A percentile compares a stretch with the other conserved stretches of the same genome.
Evolutionary conservation across 371 early-diverging fungal species (phyloP).

Genomic region (Mortierella sp.): DNA sequence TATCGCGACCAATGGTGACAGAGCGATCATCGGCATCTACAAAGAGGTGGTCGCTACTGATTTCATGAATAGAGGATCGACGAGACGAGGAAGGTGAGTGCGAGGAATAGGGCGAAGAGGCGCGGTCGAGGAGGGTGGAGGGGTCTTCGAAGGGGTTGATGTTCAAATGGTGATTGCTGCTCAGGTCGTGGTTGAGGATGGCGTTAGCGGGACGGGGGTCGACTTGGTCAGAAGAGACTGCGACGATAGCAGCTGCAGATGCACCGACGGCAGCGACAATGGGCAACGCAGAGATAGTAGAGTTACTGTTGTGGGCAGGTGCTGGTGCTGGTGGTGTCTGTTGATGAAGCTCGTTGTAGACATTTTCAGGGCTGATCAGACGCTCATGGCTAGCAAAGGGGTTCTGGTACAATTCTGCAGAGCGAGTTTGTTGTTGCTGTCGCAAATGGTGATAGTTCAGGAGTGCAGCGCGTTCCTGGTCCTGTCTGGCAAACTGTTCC

Average conservation of each 20-base stretch:
- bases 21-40: slow-evolving; percentile 45
- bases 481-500: slow-evolving; percentile 14
- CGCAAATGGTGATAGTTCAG: slow-evolving; percentile 13
- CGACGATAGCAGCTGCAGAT: neutral
- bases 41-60: slow-evolving; percentile 18
- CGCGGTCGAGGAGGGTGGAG: slow-evolving; percentile 15
- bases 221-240: neutral
- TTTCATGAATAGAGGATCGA: slow-evolving; percentile 22
- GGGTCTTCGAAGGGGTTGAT: slow-evolving; percentile 47
- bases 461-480: slow-evolving; percentile 13
- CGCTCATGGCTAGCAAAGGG: slow-evolving; percentile 33
- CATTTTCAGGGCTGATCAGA: slow-evolving; percentile 7
- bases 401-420: slow-evolving; percentile 29
- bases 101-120: slow-evolving; percentile 12
- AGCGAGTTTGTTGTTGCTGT: slow-evolving; percentile 16
- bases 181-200: slow-evolving; percentile 39
- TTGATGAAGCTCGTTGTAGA: neutral
- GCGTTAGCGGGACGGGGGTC: slow-evolving; percentile 41
- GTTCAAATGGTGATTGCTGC: slow-evolving; percentile 35
- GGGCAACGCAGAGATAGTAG: neutral
- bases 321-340: neutral
- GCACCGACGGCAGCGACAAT: neutral
- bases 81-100: slow-evolving; percentile 15
- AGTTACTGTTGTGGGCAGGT: neutral
- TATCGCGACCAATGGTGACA: slow-evolving; percentile 24